Evolutionary conservation across 1,139 yeast genomes (phyloP).

Genomic region (Saccharomyces pastorianus): DNA sequence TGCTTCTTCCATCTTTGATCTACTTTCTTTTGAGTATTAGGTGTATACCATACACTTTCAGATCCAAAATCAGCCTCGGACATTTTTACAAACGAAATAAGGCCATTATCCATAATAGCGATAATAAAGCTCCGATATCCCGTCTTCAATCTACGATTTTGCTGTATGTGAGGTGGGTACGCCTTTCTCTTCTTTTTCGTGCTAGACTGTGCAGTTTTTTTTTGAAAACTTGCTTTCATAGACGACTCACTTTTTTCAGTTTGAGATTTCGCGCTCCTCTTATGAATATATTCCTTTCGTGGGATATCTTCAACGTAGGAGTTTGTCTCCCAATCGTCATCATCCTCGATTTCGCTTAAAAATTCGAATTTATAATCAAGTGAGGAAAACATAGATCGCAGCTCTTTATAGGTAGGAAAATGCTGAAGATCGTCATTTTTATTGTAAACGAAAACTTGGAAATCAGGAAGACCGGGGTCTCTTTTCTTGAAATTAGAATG

Average conservation of each 20-base stretch:
- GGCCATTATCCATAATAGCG: constrained; percentile 66
- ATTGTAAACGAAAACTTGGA: constrained; percentile 55
- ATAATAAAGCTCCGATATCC: constrained; percentile 51
- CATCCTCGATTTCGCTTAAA: constrained; percentile 15
- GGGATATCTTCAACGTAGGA: constrained; percentile 24
- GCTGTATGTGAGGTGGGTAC: constrained; percentile 17
- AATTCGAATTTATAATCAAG: constrained; percentile 28
- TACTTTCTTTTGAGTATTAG: constrained; percentile 1
- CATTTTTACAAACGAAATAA: constrained; percentile 56
- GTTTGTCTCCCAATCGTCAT: constrained; percentile 18
- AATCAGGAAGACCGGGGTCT: constrained; percentile 66
- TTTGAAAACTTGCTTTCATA: neutral
- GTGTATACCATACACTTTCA: constrained; percentile 31
- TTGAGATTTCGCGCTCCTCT: constrained; percentile 9
- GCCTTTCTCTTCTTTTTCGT: constrained; percentile 23
- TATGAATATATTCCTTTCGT: constrained; percentile 17
- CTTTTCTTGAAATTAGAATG: constrained; percentile 60
- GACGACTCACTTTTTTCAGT: neutral
- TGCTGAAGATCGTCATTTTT: constrained; percentile 35
- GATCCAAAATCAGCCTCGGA: constrained; percentile 52
- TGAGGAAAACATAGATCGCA: constrained; percentile 18
- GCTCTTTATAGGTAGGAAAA: constrained; percentile 47
- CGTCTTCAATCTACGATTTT: constrained; percentile 33
- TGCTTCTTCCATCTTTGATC: neutral
- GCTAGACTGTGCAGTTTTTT: constrained; percentile 31